A percentile compares a stretch with the other conserved stretches of the same genome.
Evolutionary conservation across 768 basidiomycete genomes (phyloP).

Genomic region (Agrocybe pediades): DNA sequence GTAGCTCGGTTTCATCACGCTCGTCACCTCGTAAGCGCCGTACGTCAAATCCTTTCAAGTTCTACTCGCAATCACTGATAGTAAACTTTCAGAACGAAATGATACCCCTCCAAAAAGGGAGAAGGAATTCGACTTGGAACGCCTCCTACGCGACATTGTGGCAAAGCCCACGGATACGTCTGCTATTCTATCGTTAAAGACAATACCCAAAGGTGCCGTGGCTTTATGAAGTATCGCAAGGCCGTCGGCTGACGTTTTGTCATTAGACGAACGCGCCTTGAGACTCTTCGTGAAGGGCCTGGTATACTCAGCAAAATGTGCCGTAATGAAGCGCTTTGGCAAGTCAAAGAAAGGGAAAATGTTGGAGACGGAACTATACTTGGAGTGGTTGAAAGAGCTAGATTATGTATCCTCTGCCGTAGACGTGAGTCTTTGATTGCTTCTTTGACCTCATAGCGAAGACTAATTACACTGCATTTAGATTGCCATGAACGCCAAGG

Average conservation of each 20-base stretch:
- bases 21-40: slow-evolving; percentile 30
- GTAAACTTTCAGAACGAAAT: slow-evolving; percentile 11
- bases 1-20: slow-evolving; percentile 11
- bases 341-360: slow-evolving; percentile 26
- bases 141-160: slow-evolving; percentile 21
- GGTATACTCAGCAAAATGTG: slow-evolving; percentile 30
- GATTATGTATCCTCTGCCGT: slow-evolving; percentile 39
- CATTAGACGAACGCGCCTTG: slow-evolving; percentile 15
- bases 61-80: neutral
- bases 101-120: slow-evolving; percentile 13
- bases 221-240: neutral
- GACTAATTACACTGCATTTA: slow-evolving; percentile 14
- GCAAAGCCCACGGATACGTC: slow-evolving; percentile 14
- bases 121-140: slow-evolving; percentile 23
- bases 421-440: slow-evolving; percentile 28
- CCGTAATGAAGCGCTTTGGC: slow-evolving; percentile 31
- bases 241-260: neutral
- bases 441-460: too few relatives aligned
- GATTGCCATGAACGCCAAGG: slow-evolving; percentile 39
- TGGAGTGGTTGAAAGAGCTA: slow-evolving; percentile 41
- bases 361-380: slow-evolving; percentile 44
- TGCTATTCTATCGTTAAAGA: slow-evolving; percentile 23
- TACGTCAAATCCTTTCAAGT: slow-evolving; percentile 8
- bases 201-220: slow-evolving; percentile 25
- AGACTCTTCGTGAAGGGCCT: slow-evolving; percentile 30